Evolutionary conservation across 768 basidiomycete genomes (phyloP).

Genomic region (Hirschioporus abietinus): DNA sequence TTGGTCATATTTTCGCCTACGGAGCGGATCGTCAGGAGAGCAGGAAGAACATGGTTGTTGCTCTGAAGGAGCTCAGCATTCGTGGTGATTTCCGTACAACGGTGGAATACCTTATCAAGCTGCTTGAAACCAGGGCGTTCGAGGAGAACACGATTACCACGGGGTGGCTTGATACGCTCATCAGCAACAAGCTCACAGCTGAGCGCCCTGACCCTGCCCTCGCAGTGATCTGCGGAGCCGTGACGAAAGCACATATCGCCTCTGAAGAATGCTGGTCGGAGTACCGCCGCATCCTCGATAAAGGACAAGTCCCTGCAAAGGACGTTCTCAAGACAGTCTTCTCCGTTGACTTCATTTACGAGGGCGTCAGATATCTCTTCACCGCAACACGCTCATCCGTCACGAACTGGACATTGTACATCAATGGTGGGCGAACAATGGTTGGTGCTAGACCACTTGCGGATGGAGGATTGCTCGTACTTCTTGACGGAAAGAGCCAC

Average conservation of each 20-base stretch:
- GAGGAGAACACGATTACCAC: conserved; percentile 97
- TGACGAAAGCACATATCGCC: conserved; percentile 89
- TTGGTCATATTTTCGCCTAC: conserved; percentile 98
- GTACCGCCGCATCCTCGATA: conserved; percentile 94
- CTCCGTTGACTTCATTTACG: conserved; percentile 95
- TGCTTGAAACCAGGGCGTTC: conserved; percentile 93
- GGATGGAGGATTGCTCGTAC: conserved; percentile 89
- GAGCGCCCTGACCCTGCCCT: conserved; percentile 91
- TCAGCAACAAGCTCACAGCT: conserved; percentile 95
- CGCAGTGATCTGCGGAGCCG: conserved; percentile 94
- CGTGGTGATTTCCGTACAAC: conserved; percentile 98
- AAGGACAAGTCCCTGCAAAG: conserved; percentile 94
- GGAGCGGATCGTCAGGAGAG: conserved; percentile 94
- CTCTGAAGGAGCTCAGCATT: conserved; percentile 95
- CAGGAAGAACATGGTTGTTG: conserved; percentile 99
- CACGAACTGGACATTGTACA: conserved; percentile 88
- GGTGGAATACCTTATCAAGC: conserved; percentile 98
- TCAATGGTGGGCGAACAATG: conserved; percentile 91
- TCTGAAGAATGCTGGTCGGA: conserved; percentile 87
- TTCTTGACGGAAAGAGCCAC: conserved; percentile 92
- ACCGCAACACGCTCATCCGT: conserved; percentile 88
- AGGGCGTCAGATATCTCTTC: conserved; percentile 91
- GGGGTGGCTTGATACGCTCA: conserved; percentile 96
- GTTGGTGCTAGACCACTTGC: conserved; percentile 91
- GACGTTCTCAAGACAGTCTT: conserved; percentile 97